Base-by-base conservation (phyloP, 495 filamentous ascomycete genomes). In the Acidomyces sp. region DNA sequence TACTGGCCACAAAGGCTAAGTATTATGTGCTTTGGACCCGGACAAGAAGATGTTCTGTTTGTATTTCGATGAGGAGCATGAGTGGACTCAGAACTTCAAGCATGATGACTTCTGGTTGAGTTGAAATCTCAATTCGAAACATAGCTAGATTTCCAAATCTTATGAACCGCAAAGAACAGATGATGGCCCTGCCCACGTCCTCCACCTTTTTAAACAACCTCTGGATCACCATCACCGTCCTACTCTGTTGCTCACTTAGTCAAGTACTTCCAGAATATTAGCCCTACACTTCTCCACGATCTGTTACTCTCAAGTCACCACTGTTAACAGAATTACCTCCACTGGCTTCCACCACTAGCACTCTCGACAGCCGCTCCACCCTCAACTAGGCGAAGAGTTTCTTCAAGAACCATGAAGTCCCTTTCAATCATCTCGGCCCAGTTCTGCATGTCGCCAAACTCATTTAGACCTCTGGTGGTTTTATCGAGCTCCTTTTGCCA, bases 351-450 rank as follows among this genome's bases (percentile, higher is more conserved):
- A 7, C 43, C 48, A 28, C 47, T 55, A 13, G 44, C 54, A 28
- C 48, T 55, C 29, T 47, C 49, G 19, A 26, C 33, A 39, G 34
- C 38, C 39, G 46, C 50, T 48, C 56, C 62, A 16, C 61, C 70
- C 39, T 69, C 63, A 6, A 71, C 84, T 45, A 82, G 56, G 54
- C 80, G 62, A 59, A 93, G 53, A 38, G 83, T 85, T 71, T 94
- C 86, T 63, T 92, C 85, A 26, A 97, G 54, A 43, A 92, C 75
- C 53, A 86, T 55, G 46, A 97, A 71, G 63, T 95, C 88, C 58
- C 83, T 61, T 69, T 97, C 90, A 52, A 95, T 68, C 68, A 93
- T 71, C 74, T 97, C 90, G 28, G 88, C 88, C 87, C 87, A 95
- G 57, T 94, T 93, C 72, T 95, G 90, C 60, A 95, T 75, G 57